Evolutionary conservation across 2,329 filamentous ascomycete genomes (phyloP).

Genomic region (Sporothrix brunneoviolacea): DNA sequence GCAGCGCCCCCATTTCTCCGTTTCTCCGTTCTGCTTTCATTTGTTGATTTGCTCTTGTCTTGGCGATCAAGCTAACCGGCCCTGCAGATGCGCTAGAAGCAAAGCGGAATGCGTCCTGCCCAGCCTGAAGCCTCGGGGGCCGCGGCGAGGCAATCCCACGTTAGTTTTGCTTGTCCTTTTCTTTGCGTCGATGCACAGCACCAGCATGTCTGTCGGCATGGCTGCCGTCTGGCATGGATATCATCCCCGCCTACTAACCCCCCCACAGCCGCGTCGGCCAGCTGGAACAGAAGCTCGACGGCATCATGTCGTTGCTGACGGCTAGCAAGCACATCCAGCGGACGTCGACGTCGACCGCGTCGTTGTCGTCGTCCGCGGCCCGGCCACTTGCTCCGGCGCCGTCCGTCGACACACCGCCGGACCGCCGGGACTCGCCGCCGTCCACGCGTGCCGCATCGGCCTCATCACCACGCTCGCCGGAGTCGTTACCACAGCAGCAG

Average conservation of each 20-base stretch:
- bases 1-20: too few species aligned
- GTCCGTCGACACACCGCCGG: too few species aligned
- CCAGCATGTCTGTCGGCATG: too few species aligned
- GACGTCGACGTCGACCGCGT: background rate
- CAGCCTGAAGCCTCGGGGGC: slow-evolving; percentile 19
- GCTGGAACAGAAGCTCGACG: slow-evolving; percentile 34
- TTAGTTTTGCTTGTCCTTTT: too few species aligned
- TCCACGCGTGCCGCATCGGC: background rate
- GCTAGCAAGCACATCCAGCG: slow-evolving; percentile 24
- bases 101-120: slow-evolving; percentile 19
- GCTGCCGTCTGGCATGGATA: too few species aligned
- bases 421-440: slow-evolving; percentile 1
- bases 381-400: background rate
- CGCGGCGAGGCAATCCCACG: slow-evolving; percentile 19
- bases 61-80: too few species aligned
- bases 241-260: background rate
- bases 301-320: slow-evolving; percentile 32
- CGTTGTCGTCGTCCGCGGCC: background rate
- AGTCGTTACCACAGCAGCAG: background rate
- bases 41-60: too few species aligned
- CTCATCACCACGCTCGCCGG: background rate
- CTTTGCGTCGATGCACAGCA: too few species aligned
- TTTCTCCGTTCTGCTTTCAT: too few species aligned
- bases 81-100: slow-evolving; percentile 18
- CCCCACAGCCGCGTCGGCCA: slow-evolving; percentile 29